Evolutionary conservation across 2,329 filamentous ascomycete genomes (phyloP), one percentile per base, ranked within the genome.

Genomic region (Proliferodiscus dingleyae): DNA sequence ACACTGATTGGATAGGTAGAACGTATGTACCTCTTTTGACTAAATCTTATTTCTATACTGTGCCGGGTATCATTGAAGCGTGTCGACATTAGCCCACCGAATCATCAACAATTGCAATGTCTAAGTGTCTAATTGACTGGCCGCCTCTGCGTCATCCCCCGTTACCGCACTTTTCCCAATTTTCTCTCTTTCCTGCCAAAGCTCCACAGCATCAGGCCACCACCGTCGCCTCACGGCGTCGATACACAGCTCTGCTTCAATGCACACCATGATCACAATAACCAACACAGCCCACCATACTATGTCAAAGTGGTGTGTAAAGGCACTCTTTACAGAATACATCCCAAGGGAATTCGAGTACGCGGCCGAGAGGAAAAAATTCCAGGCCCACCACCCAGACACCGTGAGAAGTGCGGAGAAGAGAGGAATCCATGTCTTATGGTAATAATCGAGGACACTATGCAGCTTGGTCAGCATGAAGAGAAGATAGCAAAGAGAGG

Each of bases 301-400:
- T 1, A 81, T 66, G 32, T 80, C 80, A 56, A 89, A 93, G 39
- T 80, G 76, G 29, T 75, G 60, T 19, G 85, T 64, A 60, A 96
- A 88, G 1, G 81, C 76, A 48, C 73, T 68, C 19, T 77, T 77
- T 2, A 95, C 85, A 50, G 83, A 75, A 65, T 95, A 95, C 2
- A 71, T 70, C 18, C 69, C 72, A 0, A 71, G 68, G 13, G 62
- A 61, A 2, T 75, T 74, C 42, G 64, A 59, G 41, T 72, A 88
- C 23, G 78, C 69, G 9, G 60, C 63, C 0, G 80, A 77, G 26
- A 95, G 75, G 51, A 91, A 75, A 41, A 94, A 66, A 62, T 87
- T 88, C 89, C 89, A 96, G 15, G 90, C 64, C 69, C 89, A 95
- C 89, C 90, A 96, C 37, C 85, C 87, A 2, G 62, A 58, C 2